phyloP scores from a whole-genome alignment of 2,329 filamentous ascomycete species.

The Aspergillus fumigatus region DNA sequence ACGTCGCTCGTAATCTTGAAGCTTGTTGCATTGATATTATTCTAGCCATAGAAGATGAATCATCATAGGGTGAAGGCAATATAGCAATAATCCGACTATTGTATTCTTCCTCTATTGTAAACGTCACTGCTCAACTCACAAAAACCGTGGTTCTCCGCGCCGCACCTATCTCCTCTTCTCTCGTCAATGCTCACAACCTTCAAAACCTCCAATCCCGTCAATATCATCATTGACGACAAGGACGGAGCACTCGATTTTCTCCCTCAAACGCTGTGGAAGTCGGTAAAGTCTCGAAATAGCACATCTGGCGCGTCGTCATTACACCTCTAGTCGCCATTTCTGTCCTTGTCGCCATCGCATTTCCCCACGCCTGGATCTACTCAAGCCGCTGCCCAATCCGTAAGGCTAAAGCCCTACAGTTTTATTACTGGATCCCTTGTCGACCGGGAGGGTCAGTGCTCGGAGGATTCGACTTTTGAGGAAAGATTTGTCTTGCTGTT shows the following conservation, averaged over 20 bases:
- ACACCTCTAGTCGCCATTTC: not conserved
- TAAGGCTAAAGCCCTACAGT: constrained; percentile 33
- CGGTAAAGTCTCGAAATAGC: not conserved
- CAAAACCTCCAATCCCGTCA: not conserved
- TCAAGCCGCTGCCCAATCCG: constrained; percentile 32
- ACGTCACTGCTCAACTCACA: not conserved
- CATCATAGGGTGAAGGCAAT: not conserved
- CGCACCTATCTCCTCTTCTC: not conserved
- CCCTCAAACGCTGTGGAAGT: not conserved
- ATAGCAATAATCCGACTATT: not conserved
- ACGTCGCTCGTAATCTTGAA: not conserved
- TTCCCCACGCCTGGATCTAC: constrained; percentile 7
- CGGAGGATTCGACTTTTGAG: not conserved
- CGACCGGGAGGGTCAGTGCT: constrained; percentile 12
- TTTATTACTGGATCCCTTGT: constrained; percentile 12
- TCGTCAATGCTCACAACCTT: not conserved
- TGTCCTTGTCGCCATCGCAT: constrained; percentile 1
- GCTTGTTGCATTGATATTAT: not conserved
- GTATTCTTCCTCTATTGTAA: not conserved
- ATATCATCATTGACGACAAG: not conserved
- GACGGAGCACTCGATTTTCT: not conserved
- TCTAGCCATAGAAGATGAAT: not conserved
- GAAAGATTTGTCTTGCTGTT: constrained; percentile 1
- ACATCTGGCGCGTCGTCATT: not conserved
- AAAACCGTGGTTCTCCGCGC: not conserved